Percentiles rank a stretch among this genome's conserved stretches.
These are phyloP conservation scores for Pulveroboletus sp. DNA, from an alignment of 768 basidiomycete genomes.

Conservation along the genomic window DNA sequence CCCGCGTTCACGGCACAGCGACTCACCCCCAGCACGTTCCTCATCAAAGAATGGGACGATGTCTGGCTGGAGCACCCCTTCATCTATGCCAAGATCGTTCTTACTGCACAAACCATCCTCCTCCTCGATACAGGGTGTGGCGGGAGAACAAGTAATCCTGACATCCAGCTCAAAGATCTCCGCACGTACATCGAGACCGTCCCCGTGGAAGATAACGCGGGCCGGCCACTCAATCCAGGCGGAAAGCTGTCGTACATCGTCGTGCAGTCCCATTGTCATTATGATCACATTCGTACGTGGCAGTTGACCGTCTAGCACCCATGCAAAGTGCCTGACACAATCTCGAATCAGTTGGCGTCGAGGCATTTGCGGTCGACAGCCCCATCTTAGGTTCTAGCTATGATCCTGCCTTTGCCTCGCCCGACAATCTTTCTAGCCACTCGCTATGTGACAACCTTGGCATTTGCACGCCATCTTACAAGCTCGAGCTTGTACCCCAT, in stretches of 20 bases:
- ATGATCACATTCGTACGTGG: slow-evolving; percentile 55
- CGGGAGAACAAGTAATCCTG: slow-evolving; percentile 40
- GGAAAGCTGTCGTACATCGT: slow-evolving; percentile 45
- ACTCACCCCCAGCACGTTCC: slow-evolving; percentile 36
- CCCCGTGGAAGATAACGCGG: slow-evolving; percentile 40
- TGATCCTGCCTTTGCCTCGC: slow-evolving; percentile 43
- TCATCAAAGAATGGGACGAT: slow-evolving; percentile 51
- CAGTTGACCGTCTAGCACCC: no score
- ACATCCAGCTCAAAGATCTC: slow-evolving; percentile 41
- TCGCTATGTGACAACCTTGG: slow-evolving; percentile 44
- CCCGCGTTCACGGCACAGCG: slow-evolving; percentile 36
- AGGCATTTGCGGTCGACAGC: slow-evolving; percentile 48
- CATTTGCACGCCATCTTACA: slow-evolving; percentile 44
- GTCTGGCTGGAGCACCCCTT: slow-evolving; percentile 51
- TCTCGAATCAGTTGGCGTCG: slow-evolving; percentile 39
- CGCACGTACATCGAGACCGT: slow-evolving; percentile 50
- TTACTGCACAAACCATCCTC: slow-evolving; percentile 39
- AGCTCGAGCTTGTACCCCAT: slow-evolving; percentile 45
- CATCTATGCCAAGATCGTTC: slow-evolving; percentile 50
- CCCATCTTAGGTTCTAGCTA: slow-evolving; percentile 48
- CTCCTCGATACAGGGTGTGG: slow-evolving; percentile 58
- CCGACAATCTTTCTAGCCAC: slow-evolving; percentile 39
- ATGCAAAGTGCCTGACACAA: background rate
- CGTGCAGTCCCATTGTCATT: slow-evolving; percentile 53
- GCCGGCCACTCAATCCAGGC: slow-evolving; percentile 41